Base-by-base conservation (phyloP, 345 rosid species). In the Lepidium aucheri region DNA sequence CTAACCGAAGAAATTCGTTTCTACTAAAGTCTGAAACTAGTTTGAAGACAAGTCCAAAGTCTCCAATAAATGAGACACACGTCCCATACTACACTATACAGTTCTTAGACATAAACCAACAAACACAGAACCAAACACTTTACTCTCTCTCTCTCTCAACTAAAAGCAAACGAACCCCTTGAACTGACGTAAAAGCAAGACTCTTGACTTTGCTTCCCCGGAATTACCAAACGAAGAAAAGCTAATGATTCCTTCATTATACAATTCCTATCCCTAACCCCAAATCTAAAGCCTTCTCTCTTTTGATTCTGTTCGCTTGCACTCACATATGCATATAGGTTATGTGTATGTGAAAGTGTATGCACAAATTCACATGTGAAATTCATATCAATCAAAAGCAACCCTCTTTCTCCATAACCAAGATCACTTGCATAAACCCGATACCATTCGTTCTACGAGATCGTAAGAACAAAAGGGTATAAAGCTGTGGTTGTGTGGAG, bases 121-220 rank as follows among this genome's bases (percentile, higher is more conserved):
- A 33, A 38, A 71, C 51, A 54, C 13, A 69, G 9, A 20, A 70
- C 74, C 56, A 46, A 55, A 72, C 67, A 50, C 71, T 65, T 50
- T 33, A 58, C 66, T 51, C 36, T 72, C 20, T 45, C 54, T 43
- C 60, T 40, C 20, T 60, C 24, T 53, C 18, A 43, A 61, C 68
- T 36, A 53, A 69, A 70, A 70, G 69, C 63, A 62, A 70, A 62
- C 46, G 9, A 62, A 53, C 47, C 57, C 57, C 54, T 67, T 43
- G 16, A 24, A 51, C 60, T 73, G 68, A 67, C 77, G 72, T 67
- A 67, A 52, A 73, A 73, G 77, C 73, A 60, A 73, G 30, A 30
- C 63, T 44, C 56, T 28, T 6, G 40, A 73, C 77, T 67, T 73
- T 67, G 58, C 73, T 73, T 73, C 68, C 52, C 70, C 66, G 32